A percentile compares a stretch with the other conserved stretches of the same genome.
Conservation (phyloP, 2,329 filamentous ascomycete genomes). For the Verticillium nonalfalfae region DNA sequence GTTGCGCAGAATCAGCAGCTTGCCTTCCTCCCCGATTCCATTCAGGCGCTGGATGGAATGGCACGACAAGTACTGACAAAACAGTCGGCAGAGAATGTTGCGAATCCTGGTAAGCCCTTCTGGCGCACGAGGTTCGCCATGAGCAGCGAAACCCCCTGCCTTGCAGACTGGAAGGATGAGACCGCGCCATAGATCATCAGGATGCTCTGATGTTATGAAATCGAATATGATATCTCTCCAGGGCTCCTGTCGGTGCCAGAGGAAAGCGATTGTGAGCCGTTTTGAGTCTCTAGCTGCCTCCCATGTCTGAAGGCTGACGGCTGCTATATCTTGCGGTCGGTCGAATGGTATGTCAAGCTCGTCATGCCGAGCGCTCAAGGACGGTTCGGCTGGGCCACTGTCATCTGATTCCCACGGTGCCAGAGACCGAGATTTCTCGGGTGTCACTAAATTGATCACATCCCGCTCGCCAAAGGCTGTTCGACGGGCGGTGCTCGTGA, state of each 20-base stretch:
- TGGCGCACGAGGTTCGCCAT: neutral
- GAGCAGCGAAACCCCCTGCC: neutral
- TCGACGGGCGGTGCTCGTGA: neutral
- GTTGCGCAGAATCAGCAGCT: constrained; percentile 17
- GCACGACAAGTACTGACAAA: constrained; percentile 5
- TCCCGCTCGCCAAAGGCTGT: neutral
- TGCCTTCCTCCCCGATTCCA: constrained; percentile 14
- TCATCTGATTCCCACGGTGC: neutral
- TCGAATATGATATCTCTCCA: constrained; percentile 18
- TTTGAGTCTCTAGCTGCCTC: constrained; percentile 11
- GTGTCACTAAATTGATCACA: constrained; percentile 7
- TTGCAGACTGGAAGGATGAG: constrained; percentile 12
- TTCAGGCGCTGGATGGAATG: neutral
- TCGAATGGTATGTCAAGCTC: constrained; percentile 5
- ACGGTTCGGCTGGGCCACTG: neutral
- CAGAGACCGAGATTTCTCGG: neutral
- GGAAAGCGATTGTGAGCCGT: constrained; percentile 20
- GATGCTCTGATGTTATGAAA: constrained; percentile 3
- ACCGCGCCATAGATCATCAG: constrained; percentile 19
- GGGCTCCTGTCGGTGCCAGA: constrained; percentile 15
- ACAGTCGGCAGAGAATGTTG: constrained; percentile 5
- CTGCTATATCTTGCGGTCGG: constrained; percentile 7
- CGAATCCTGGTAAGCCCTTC: neutral
- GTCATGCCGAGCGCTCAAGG: neutral
- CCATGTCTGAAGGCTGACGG: constrained; percentile 12